A percentile compares a stretch with the other conserved stretches of the same genome.
phyloP scores from a whole-genome alignment of 202 grass and related monocot genomes.

The Bolboschoenoplectus hybrid region DNA sequence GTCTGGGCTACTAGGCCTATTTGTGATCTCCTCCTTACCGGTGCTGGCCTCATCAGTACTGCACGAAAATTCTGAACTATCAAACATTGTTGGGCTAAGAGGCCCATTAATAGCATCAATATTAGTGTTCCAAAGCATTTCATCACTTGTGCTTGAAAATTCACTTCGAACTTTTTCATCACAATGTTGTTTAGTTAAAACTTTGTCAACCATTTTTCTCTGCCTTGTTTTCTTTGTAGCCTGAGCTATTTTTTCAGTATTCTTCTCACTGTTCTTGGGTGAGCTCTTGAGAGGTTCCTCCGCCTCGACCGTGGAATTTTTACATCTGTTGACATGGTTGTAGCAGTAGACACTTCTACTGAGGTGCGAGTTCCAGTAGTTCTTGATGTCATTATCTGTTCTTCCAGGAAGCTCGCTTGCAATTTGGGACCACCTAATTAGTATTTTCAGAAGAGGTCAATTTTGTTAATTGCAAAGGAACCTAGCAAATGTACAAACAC shows the following conservation, averaged over 20 bases:
- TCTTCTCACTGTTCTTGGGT: background rate
- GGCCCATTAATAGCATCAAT: conserved; percentile 7
- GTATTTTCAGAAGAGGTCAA: background rate
- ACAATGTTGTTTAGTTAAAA: background rate
- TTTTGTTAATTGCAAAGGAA: background rate
- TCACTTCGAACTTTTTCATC: background rate
- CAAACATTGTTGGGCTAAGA: background rate
- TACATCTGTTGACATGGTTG: background rate
- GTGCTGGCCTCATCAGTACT: background rate
- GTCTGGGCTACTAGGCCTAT: conserved; percentile 3
- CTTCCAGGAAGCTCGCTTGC: conserved; percentile 63
- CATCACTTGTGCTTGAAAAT: conserved; percentile 23
- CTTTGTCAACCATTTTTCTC: background rate
- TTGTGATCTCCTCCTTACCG: background rate
- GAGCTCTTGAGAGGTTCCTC: background rate
- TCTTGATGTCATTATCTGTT: conserved; percentile 91
- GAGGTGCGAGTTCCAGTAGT: conserved; percentile 83
- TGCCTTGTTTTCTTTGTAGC: background rate
- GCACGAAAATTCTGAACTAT: conserved; percentile 7
- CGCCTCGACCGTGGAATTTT: background rate
- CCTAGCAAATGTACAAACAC: too few species aligned
- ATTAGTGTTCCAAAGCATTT: background rate
- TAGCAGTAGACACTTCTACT: conserved; percentile 31
- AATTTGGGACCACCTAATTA: conserved; percentile 74
- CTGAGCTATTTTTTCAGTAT: background rate